Evolutionary conservation across 1,139 yeast species (phyloP), one percentile per base, ranked within the genome.

Genomic region (Saccharomyces hybrid): DNA sequence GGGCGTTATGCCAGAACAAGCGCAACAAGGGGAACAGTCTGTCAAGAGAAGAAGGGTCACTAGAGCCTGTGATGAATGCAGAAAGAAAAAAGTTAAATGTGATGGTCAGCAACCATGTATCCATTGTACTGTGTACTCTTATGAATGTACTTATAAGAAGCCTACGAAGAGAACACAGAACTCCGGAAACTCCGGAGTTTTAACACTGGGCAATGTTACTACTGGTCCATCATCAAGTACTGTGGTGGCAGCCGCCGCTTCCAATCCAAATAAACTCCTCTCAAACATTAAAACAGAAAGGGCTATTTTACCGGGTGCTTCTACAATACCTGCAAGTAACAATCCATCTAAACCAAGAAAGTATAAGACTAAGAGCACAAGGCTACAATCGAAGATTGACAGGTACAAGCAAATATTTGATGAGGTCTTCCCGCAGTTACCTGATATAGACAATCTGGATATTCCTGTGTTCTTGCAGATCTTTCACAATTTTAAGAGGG

Each of bases 51-150:
- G 90, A 64, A 74, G 96, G 57, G 96, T 90, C 51, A 85, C 95
- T 1, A 76, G 96, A 55, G 97, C 97, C 2, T 90, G 98, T 69
- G 97, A 90, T 69, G 88, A 87, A 59, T 90, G 96, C 69, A 65
- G 77, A 44, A 81, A 85, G 72, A 86, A 89, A 70, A 90, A 90
- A 69, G 96, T 91, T 60, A 89, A 88, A 67, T 90, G 98, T 71
- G 96, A 90, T 60, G 96, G 96, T 16, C 87, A 86, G 64, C 89
- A 86, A 65, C 96, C 96, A 0, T 90, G 96, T 72, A 86, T 89
- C 49, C 96, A 89, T 67, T 90, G 96, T 67, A 87, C 96, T 0
- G 96, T 89, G 1, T 90, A 89, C 70, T 83, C 89, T 8, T 88
- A 85, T 69, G 78, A 78, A 56, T 86, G 95, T 67, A 79, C 90